A percentile compares a stretch with the other conserved stretches of the same genome.
Evolutionary conservation across 768 basidiomycete species (phyloP).

Genomic region (Psilocybe cyanescens): DNA sequence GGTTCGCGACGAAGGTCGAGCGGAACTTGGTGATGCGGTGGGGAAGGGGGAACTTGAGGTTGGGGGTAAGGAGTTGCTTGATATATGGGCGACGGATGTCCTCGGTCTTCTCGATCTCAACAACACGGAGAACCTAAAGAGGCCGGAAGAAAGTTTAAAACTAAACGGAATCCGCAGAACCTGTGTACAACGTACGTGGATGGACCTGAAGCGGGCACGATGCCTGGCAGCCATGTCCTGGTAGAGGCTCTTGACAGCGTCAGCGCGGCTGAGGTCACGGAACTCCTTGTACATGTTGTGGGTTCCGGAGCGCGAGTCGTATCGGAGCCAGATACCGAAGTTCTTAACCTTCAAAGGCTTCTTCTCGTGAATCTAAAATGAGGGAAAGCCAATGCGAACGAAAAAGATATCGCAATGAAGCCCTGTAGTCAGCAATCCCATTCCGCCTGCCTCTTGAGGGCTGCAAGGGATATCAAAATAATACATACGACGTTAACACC

Average conservation of each 20-base stretch:
- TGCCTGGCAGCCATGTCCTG: conserved; percentile 99
- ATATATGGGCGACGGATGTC: conserved; percentile 97
- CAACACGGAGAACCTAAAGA: conserved; percentile 90
- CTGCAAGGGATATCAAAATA: conserved; percentile 67
- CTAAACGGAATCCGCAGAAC: background rate
- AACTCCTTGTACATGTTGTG: conserved; percentile 99
- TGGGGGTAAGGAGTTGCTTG: conserved; percentile 89
- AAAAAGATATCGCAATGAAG: conserved; percentile 26
- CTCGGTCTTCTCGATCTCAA: conserved; percentile 90
- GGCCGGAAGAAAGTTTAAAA: background rate
- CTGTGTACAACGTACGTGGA: conserved; percentile 69
- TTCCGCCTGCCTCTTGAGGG: conserved; percentile 88
- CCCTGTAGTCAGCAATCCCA: conserved; percentile 57
- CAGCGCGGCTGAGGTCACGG: conserved; percentile 93
- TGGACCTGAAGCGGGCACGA: conserved; percentile 98
- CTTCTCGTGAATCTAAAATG: conserved; percentile 91
- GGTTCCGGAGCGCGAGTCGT: conserved; percentile 98
- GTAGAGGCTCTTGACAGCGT: conserved; percentile 96
- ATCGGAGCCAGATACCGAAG: conserved; percentile 99
- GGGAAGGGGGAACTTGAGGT: conserved; percentile 97
- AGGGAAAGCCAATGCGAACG: conserved; percentile 28
- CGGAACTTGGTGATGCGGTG: conserved; percentile 82
- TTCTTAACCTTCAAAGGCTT: conserved; percentile 99
- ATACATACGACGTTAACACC: conserved; percentile 96
- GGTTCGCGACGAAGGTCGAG: conserved; percentile 79